Evolutionary conservation across 1,139 yeast species (phyloP).

Genomic region (Yamadazyma taylorii): DNA sequence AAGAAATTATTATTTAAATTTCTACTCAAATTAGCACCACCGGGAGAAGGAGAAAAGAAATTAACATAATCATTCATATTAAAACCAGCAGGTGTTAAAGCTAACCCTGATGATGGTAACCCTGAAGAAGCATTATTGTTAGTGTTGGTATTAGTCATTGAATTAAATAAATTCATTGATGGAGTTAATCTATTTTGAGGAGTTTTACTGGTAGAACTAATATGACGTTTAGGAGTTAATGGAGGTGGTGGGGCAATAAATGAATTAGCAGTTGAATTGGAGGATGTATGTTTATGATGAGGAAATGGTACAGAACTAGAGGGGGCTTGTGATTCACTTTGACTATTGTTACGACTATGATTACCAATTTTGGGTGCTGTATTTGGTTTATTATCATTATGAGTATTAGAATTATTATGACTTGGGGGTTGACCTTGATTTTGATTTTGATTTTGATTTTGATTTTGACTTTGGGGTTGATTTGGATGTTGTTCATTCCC

Average conservation of each 20-base stretch:
- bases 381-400: constrained; percentile 5
- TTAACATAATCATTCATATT: constrained; percentile 82
- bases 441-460: too few relatives aligned
- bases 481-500: too few relatives aligned
- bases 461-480: too few relatives aligned
- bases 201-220: constrained; percentile 30
- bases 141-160: constrained; percentile 16
- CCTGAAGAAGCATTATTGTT: constrained; percentile 15
- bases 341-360: constrained; percentile 2
- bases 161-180: constrained; percentile 34
- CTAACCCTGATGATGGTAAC: constrained; percentile 46
- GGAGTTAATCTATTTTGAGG: constrained; percentile 50
- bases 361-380: background rate
- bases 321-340: constrained; percentile 15
- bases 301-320: constrained; percentile 16
- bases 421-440: too few relatives aligned
- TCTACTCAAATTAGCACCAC: constrained; percentile 28
- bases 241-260: constrained; percentile 48
- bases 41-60: constrained; percentile 75
- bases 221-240: constrained; percentile 46
- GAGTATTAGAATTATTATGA: background rate
- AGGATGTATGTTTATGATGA: constrained; percentile 16
- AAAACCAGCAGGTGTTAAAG: constrained; percentile 67
- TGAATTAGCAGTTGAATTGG: constrained; percentile 20
- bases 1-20: constrained; percentile 27